These are phyloP conservation scores for Scutellaria baicalensis DNA, from an alignment of 257 asterid species.

Conservation along the genomic window DNA sequence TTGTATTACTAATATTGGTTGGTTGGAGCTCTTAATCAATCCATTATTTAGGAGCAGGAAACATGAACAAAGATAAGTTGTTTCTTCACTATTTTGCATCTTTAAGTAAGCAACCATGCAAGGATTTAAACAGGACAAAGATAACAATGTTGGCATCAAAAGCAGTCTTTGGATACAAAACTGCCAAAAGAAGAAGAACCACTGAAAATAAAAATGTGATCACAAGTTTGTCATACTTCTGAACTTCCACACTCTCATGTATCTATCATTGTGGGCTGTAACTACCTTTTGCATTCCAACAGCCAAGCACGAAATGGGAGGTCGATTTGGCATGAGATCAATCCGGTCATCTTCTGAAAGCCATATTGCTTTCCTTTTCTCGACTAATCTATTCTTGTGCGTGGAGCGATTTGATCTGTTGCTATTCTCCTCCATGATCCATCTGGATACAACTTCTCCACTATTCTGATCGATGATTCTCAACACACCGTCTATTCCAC, in stretches of 20 bases:
- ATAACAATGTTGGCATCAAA: too few relatives aligned
- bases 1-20: too few relatives aligned
- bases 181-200: not conserved
- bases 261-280: constrained; percentile 49
- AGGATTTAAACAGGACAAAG: too few relatives aligned
- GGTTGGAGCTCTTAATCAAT: too few relatives aligned
- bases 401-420: constrained; percentile 18
- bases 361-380: constrained; percentile 41
- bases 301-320: constrained; percentile 69
- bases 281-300: constrained; percentile 95
- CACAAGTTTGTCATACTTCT: constrained; percentile 4
- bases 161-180: too few relatives aligned
- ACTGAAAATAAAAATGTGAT: not conserved
- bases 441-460: constrained; percentile 61
- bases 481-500: constrained; percentile 88
- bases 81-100: too few relatives aligned
- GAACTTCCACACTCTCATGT: constrained; percentile 70
- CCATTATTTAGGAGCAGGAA: too few relatives aligned
- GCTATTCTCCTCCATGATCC: constrained; percentile 45
- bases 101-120: too few relatives aligned
- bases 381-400: constrained; percentile 19
- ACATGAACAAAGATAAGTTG: too few relatives aligned
- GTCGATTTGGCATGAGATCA: constrained; percentile 59
- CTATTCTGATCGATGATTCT: constrained; percentile 68
- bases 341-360: constrained; percentile 52